Evolutionary conservation across 169 alveolate species (phyloP).

Genomic region (Theileria luwenshuni): DNA sequence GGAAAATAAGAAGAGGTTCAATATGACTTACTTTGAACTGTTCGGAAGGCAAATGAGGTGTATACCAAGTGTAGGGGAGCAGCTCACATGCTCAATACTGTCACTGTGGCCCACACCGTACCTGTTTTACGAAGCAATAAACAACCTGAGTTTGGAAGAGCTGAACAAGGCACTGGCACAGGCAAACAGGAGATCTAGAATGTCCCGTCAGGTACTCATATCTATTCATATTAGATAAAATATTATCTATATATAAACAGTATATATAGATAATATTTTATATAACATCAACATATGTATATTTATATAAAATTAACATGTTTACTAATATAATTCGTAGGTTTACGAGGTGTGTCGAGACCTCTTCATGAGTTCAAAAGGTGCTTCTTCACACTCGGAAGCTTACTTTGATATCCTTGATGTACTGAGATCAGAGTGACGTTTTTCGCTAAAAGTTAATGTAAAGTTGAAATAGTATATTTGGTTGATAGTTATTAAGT

Average conservation of each 20-base stretch:
- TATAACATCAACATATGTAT: slow-evolving; percentile 1
- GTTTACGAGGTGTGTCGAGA: slow-evolving; percentile 35
- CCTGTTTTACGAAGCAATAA: slow-evolving; percentile 60
- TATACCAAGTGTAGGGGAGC: slow-evolving; percentile 79
- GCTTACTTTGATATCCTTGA: slow-evolving; percentile 46
- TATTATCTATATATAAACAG: background rate
- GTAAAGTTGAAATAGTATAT: background rate
- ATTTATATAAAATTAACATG: no score
- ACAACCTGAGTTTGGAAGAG: slow-evolving; percentile 30
- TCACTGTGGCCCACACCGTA: slow-evolving; percentile 83
- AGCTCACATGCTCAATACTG: slow-evolving; percentile 77
- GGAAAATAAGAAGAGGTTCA: slow-evolving; percentile 73
- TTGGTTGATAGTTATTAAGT: background rate
- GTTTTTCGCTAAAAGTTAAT: background rate
- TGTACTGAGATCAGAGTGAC: background rate
- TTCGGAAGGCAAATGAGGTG: slow-evolving; percentile 82
- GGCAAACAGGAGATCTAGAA: background rate
- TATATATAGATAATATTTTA: background rate
- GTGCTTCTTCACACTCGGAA: slow-evolving; percentile 61
- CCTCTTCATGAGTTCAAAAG: slow-evolving; percentile 18
- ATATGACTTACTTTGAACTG: slow-evolving; percentile 75
- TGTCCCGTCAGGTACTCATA: slow-evolving; percentile 10
- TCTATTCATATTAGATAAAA: slow-evolving; percentile 19
- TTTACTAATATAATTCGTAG: slow-evolving; percentile 28
- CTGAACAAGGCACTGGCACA: slow-evolving; percentile 35